Percentiles rank a stretch among this genome's conserved stretches.
Evolutionary conservation across 2,329 filamentous ascomycete genomes (phyloP).

Genomic region (Fusarium coffeatum): DNA sequence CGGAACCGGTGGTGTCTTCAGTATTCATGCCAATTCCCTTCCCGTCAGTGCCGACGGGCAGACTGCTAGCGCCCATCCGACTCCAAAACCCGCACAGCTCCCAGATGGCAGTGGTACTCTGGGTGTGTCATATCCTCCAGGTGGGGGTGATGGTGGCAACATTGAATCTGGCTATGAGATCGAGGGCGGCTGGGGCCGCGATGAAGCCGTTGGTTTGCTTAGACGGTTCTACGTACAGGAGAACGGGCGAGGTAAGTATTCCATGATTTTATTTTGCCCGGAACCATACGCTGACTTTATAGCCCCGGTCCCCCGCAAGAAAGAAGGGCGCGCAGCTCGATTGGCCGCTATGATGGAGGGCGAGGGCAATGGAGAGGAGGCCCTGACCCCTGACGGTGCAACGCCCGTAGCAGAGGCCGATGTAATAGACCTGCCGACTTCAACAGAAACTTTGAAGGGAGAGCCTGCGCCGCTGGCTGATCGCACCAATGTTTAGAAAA

Average conservation of each 20-base stretch:
- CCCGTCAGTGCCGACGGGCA: conserved; percentile 52
- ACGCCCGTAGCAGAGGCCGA: conserved; percentile 17
- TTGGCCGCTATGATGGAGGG: conserved; percentile 64
- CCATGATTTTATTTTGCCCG: rapidly evolving
- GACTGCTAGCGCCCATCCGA: conserved; percentile 56
- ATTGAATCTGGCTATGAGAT: conserved; percentile 84
- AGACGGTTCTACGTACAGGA: conserved; percentile 98
- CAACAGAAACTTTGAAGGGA: conserved; percentile 27
- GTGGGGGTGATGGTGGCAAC: conserved; percentile 69
- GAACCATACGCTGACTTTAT: conserved; percentile 16
- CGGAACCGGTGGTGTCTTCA: conserved; percentile 92
- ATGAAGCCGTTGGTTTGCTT: conserved; percentile 92
- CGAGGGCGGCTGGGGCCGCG: conserved; percentile 86
- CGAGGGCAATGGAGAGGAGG: conserved; percentile 52
- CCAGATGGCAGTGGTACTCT: conserved; percentile 53
- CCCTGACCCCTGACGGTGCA: background rate
- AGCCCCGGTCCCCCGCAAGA: conserved; percentile 66
- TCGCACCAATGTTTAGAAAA: conserved; percentile 25
- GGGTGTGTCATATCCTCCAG: conserved; percentile 53
- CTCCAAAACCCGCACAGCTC: conserved; percentile 52
- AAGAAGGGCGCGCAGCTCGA: conserved; percentile 66
- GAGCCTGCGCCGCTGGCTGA: conserved; percentile 14
- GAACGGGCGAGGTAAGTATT: conserved; percentile 81
- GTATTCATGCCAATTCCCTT: conserved; percentile 76
- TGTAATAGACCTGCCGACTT: conserved; percentile 21